These are phyloP conservation scores for Magnusiomyces fungicola DNA, from an alignment of 1,139 yeast species.

Conservation along the genomic window DNA sequence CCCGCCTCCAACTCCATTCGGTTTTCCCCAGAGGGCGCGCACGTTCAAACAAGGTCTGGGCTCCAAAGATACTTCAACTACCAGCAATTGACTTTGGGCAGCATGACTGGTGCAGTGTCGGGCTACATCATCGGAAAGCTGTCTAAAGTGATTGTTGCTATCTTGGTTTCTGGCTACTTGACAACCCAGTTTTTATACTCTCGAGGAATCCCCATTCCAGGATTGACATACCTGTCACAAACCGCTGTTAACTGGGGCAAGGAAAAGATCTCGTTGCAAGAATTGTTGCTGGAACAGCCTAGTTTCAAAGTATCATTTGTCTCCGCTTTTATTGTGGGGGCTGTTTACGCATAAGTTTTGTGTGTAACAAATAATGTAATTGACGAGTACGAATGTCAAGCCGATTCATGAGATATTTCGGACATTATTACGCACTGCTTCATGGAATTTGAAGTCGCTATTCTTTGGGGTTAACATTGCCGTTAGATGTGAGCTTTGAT, in stretches of 20 bases:
- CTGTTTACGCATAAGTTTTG: conserved; percentile 46
- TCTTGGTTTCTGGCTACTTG: conserved; percentile 45
- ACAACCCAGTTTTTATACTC: conserved; percentile 53
- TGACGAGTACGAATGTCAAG: no score
- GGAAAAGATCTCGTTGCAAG: conserved; percentile 42
- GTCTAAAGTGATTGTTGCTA: conserved; percentile 48
- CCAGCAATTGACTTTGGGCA: conserved; percentile 61
- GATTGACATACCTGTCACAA: conserved; percentile 39
- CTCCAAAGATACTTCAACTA: conserved; percentile 38
- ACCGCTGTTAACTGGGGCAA: conserved; percentile 40
- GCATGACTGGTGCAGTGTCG: conserved; percentile 53
- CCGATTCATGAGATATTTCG: no score
- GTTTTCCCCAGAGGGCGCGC: not conserved
- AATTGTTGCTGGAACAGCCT: conserved; percentile 52
- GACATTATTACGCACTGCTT: no score
- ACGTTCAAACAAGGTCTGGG: not conserved
- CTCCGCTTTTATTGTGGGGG: conserved; percentile 55
- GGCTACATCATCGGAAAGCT: conserved; percentile 64
- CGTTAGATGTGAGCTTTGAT: no score
- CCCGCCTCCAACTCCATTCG: not conserved
- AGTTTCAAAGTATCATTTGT: conserved; percentile 59
- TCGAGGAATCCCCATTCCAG: conserved; percentile 39
- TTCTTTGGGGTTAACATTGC: no score
- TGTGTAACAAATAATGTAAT: no score
- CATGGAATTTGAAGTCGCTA: no score